Base-by-base conservation (phyloP, 768 basidiomycete genomes). In the Podaxis mareebaensis region DNA sequence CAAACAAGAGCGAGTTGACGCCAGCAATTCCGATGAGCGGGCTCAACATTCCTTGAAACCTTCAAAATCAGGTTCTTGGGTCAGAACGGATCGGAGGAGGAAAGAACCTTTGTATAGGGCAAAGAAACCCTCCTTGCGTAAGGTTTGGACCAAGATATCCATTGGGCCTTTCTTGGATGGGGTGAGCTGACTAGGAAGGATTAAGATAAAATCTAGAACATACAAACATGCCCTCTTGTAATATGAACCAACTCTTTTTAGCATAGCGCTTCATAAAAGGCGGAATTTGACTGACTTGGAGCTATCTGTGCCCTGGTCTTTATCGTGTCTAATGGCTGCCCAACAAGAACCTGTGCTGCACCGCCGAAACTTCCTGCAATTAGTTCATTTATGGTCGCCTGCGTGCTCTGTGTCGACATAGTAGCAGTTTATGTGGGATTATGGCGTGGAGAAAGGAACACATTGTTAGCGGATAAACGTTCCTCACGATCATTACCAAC, bases 1-100 rank as follows among this genome's bases (percentile, higher is more conserved):
- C 91, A 77, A 99, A 99, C 12, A 99, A 84, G 12, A 99, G 83
- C 3, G 95, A 96, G 77, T 98, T 99, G 69, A 99, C 96, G 8
- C 93, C 96, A 1, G 96, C 93, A 28, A 99, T 91, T 17, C 97
- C 97, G 49, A 97, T 63, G 8, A 99, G 81, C 0, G 97, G 96
- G 58, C 91, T 93, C 1, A 88, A 82, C 94, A 95, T 96, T 40
- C 95, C 94, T 94, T 61, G 33, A 20, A n/a, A 36, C 51, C 7
- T 8, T 22, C n/a, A 20, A 20, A 20, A 40, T 53, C 30, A 55
- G 44, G 24, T 53, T 63, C 22, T 20, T 3, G 36, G 15, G 8
- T 24, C 7, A 30, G 42, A 42, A 49, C 8, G 12, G n/a, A 22
- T 30, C 60, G 26, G 17, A 15, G 15, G 28, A 20, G 15, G 28